Conservation (phyloP, 345 rosid genomes). For the Physaria fendleri region DNA sequence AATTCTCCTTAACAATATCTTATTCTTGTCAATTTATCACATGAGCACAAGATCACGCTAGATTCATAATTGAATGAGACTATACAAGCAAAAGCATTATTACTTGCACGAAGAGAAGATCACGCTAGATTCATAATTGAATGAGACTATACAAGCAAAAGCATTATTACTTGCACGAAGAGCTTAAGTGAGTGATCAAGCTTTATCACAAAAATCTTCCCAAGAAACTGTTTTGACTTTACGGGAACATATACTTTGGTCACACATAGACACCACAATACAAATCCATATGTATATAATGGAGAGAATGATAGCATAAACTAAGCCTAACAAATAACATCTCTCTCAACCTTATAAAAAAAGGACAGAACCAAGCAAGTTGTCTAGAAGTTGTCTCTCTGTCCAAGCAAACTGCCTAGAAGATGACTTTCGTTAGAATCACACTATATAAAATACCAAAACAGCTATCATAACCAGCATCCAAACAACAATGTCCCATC, state of each 20-base stretch:
- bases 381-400: neutral
- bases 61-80: neutral
- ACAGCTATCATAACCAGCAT: conserved; percentile 20
- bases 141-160: neutral
- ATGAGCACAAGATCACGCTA: neutral
- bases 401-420: neutral
- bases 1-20: no score
- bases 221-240: no score
- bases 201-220: no score
- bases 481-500: conserved; percentile 23
- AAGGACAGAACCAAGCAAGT: conserved; percentile 6
- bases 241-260: neutral
- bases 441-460: conserved; percentile 20
- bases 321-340: conserved; percentile 7
- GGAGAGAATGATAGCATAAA: neutral
- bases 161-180: neutral
- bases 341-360: neutral
- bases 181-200: no score
- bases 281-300: neutral
- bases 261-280: neutral
- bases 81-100: neutral
- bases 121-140: neutral
- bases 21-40: no score
- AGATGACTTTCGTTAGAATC: neutral
- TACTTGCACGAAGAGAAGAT: neutral